These are phyloP conservation scores for Chenopodium berlandieri DNA, from an alignment of 148 eudicot genomes.

Conservation along the genomic window DNA sequence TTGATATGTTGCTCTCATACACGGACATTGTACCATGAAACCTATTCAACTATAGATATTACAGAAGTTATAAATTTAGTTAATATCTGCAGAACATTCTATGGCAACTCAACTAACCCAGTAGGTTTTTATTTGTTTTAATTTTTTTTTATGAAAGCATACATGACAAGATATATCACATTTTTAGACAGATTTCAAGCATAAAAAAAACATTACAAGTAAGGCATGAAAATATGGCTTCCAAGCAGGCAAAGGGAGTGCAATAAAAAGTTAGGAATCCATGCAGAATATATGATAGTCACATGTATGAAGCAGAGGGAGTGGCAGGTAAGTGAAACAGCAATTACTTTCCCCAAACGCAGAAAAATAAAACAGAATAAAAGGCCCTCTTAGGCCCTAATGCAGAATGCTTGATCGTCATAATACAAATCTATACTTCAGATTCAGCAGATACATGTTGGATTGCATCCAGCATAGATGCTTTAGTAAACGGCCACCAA, in stretches of 20 bases:
- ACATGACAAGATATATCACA: background rate
- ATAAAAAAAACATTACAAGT: background rate
- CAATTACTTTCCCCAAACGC: background rate
- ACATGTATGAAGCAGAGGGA: background rate
- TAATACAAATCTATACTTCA: background rate
- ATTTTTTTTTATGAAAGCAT: background rate
- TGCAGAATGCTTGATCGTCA: background rate
- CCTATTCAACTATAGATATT: conserved; percentile 64
- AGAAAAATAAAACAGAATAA: background rate
- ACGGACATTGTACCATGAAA: conserved; percentile 78
- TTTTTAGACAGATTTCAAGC: background rate
- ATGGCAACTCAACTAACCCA: background rate
- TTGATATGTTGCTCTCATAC: conserved; percentile 79
- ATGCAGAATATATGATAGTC: background rate
- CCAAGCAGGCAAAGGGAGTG: background rate
- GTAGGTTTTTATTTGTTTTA: too few relatives aligned
- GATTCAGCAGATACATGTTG: background rate
- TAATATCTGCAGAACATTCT: conserved; percentile 4
- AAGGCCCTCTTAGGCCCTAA: background rate
- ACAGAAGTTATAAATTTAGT: conserved; percentile 8
- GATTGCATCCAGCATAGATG: background rate
- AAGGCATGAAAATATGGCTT: background rate
- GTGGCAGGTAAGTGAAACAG: background rate
- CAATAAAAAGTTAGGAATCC: background rate
- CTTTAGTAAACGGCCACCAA: background rate